These are phyloP conservation scores for Puya raimondii DNA, from an alignment of 176 grass and related monocot species.

Conservation along the genomic window DNA sequence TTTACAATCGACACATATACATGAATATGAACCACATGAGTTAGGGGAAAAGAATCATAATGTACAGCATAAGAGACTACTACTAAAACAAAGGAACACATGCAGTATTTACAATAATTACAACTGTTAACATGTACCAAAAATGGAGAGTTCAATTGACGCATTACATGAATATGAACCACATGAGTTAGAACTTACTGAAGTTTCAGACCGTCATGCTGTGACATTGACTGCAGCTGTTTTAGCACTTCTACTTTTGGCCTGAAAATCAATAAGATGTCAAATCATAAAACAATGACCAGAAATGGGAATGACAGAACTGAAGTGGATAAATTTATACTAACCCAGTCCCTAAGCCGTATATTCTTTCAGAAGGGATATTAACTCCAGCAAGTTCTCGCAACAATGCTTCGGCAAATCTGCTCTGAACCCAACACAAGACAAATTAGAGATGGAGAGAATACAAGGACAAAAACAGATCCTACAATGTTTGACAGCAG, in stretches of 20 bases:
- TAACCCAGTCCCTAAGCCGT: slow-evolving; percentile 87
- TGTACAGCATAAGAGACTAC: too few species aligned
- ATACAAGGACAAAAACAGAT: too few species aligned
- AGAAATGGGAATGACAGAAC: background rate
- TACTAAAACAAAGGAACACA: too few species aligned
- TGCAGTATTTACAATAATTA: background rate
- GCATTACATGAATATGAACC: background rate
- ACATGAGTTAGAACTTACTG: slow-evolving; percentile 40
- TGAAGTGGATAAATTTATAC: slow-evolving; percentile 14
- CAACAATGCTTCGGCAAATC: slow-evolving; percentile 81
- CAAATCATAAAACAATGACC: slow-evolving; percentile 9
- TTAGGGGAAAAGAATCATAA: too few species aligned
- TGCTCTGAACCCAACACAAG: slow-evolving; percentile 29
- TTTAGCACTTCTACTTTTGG: slow-evolving; percentile 79
- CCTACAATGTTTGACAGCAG: too few species aligned
- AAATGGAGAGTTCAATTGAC: background rate
- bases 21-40: too few species aligned
- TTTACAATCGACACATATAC: background rate
- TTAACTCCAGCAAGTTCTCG: slow-evolving; percentile 70
- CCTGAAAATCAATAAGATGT: slow-evolving; percentile 36
- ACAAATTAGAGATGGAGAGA: too few species aligned
- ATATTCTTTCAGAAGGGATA: slow-evolving; percentile 69
- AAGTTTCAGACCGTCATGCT: slow-evolving; percentile 56
- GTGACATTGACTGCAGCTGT: slow-evolving; percentile 61
- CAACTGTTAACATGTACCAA: background rate